Base-by-base conservation (phyloP, 2,329 filamentous ascomycete genomes). In the Phaeoacremonium minimum region DNA sequence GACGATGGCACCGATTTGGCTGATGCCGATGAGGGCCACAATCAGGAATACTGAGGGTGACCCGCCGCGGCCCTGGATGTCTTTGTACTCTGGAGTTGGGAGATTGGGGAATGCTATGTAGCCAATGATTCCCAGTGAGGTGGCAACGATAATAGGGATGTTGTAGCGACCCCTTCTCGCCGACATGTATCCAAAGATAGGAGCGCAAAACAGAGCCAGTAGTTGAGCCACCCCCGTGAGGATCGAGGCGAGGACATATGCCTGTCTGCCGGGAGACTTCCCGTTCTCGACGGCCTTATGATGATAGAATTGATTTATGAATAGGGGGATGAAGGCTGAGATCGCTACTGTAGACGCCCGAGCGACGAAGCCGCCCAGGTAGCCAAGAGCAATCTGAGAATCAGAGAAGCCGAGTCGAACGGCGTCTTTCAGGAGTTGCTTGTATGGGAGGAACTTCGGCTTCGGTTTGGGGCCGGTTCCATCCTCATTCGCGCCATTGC, bases 1-100 rank as follows among this genome's bases (percentile, higher is more conserved):
- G 1, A 98, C 93, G 41, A 98, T 97, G 9, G 89, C 85, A 3
- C 91, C 93, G 43, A 98, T 97, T 61, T 98, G 93, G 51, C 87
- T 94, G 53, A 95, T 78, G 12, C 93, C 93, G 28, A 97, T 79
- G 14, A 95, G 64, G 0, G 83, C 77, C 29, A 89, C 87, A 13
- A 91, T 75, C 11, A 90, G 46, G 53, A 94, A 89, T 13, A 95
- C 80, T 9, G 64, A 68, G 0, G 77, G 73, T 20, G 71, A 78
- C 14, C 86, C 87, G 20, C 85, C 79, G 17, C 83, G 70, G 4
- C 80, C 81, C 18, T 79, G 67, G 1, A 75, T 64, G 40, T 83
- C 55, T 40, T 73, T 77, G 37, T 80, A 80, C 51, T 95, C 86
- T 0, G 90, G 89, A 49, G 82, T 94, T 12, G 73, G 63, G 4